These are phyloP conservation scores for Crotalaria pallida DNA, from an alignment of 306 rosid species.

Conservation along the genomic window DNA sequence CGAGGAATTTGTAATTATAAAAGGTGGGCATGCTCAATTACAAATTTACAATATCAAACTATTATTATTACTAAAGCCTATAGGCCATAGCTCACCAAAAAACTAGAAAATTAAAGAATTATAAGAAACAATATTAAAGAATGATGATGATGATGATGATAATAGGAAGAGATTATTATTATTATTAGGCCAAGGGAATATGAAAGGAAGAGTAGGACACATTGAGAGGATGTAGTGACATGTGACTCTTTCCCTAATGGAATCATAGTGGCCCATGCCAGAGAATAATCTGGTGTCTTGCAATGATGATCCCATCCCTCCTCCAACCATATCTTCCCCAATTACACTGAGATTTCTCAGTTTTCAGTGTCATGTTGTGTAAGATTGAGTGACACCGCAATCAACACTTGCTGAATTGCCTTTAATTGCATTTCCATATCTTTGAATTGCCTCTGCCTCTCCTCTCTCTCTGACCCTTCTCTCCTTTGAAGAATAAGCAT, in stretches of 20 bases:
- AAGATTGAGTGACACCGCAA: conserved; percentile 27
- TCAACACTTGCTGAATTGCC: conserved; percentile 20
- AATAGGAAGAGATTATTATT: conserved; percentile 10
- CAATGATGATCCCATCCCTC: conserved; percentile 45
- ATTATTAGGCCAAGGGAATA: conserved; percentile 29
- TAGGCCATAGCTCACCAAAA: neutral
- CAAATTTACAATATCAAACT: neutral
- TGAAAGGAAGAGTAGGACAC: conserved; percentile 32
- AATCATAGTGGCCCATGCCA: conserved; percentile 65
- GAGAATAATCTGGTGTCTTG: conserved; percentile 54
- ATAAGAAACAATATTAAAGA: neutral
- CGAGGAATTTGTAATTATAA: neutral
- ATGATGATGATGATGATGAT: conserved; percentile 25
- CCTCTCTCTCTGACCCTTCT: neutral
- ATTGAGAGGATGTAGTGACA: conserved; percentile 56
- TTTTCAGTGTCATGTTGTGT: conserved; percentile 33
- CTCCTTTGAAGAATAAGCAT: neutral
- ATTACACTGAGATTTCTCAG: conserved; percentile 28
- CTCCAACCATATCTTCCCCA: conserved; percentile 6
- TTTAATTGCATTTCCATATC: conserved; percentile 3
- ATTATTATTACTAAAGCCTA: neutral
- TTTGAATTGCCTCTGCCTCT: neutral
- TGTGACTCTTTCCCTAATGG: conserved; percentile 43
- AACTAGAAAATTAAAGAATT: neutral
- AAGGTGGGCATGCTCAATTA: neutral